Base-by-base conservation (phyloP, 208 protist species). In the Angomonas deanei region DNA sequence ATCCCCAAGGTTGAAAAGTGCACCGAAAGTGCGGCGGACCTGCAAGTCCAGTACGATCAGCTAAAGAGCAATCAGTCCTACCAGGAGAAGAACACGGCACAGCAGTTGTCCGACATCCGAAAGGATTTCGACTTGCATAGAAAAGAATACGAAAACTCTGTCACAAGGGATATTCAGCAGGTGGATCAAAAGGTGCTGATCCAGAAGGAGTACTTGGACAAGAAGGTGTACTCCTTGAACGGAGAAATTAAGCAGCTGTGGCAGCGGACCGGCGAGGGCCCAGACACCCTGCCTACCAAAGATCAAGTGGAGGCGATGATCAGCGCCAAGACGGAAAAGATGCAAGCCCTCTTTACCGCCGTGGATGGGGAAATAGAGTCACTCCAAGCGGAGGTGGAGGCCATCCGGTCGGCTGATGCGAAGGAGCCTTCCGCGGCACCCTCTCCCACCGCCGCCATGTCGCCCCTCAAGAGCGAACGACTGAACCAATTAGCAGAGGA, bases 81-180 rank as follows among this genome's bases (percentile, higher is more conserved):
- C 28, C 63, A 68, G 42, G 63, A 68, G 8, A 68, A 53, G 54
- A 15, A 52, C 31, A 53, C 10, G 23, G 63, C 63, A 13, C 63
- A 68, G 54, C 50, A 61, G 54, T 28, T 58, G 17, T 50, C 53
- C 23, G 53, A 59, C 31, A 34, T 30, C 10, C n/a, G 15, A 30
- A 30, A 47, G 8, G 42, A 64, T 27, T n/a, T 27, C 2, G 54
- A 59, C 52, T 65, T 39, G 53, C 28, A 31, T 23, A 59, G 74
- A 42, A 69, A 82, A 48, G 59, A 70, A 42, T 23, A 59, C 11
- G 68, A 74, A 19, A 47, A 52, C 15, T 49, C 60, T 42, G 27
- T 64, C 27, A 42, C 28, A 1, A 19, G 42, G 1, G 42, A 47
- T 5, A 1, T 58, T 24, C 19, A 38, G 15, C 47, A 66, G 47